Conservation (phyloP, 495 filamentous ascomycete genomes). For the Hamigera avellanea region DNA sequence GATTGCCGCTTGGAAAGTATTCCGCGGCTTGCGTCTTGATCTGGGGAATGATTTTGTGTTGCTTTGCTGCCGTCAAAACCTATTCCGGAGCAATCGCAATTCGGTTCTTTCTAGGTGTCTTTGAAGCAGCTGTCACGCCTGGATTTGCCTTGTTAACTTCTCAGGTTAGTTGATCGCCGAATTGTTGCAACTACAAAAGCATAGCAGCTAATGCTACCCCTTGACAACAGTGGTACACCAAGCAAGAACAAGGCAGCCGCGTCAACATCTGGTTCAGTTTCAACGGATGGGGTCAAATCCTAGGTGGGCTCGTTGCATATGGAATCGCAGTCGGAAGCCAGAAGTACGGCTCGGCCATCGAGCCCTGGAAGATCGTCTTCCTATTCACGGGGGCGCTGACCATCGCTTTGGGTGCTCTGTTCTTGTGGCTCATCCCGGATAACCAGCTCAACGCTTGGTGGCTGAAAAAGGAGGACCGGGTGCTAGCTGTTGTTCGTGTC, state of each 20-base stretch:
- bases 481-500: constrained; percentile 48
- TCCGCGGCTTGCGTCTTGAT: constrained; percentile 43
- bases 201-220: neutral
- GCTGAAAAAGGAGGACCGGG: constrained; percentile 49
- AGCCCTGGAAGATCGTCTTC: constrained; percentile 59
- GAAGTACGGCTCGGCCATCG: constrained; percentile 40
- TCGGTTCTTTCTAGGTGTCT: constrained; percentile 48
- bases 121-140: constrained; percentile 51
- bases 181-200: neutral
- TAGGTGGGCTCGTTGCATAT: constrained; percentile 53
- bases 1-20: constrained; percentile 48
- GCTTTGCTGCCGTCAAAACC: constrained; percentile 38
- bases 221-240: constrained; percentile 46
- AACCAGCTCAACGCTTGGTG: constrained; percentile 58
- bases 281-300: constrained; percentile 49
- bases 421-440: constrained; percentile 56
- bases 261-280: constrained; percentile 54
- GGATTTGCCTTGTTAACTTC: constrained; percentile 52
- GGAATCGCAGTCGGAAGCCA: constrained; percentile 49
- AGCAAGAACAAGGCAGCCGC: constrained; percentile 44
- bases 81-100: constrained; percentile 41
- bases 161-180: constrained; percentile 16
- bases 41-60: constrained; percentile 45
- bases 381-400: constrained; percentile 55
- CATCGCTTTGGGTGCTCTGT: constrained; percentile 40